phyloP scores from a whole-genome alignment of 192 early-diverging fungal genomes.

The Chytriomyces sp. region DNA sequence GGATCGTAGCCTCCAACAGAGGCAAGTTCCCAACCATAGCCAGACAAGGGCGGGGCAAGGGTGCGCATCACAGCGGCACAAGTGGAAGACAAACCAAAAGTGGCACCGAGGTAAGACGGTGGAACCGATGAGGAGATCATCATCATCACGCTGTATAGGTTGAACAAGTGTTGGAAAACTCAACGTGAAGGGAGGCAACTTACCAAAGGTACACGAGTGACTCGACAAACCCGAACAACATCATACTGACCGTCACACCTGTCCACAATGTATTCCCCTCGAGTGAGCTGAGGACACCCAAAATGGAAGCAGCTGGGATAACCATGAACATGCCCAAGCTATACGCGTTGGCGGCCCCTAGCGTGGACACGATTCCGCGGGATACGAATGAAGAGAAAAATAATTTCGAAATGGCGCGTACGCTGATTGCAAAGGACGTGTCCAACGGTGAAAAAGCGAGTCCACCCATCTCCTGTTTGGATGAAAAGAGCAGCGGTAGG shows the following conservation, averaged over 20 bases:
- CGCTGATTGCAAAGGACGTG: slow-evolving; percentile 23
- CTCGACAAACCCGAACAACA: slow-evolving; percentile 36
- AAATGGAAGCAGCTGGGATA: slow-evolving; percentile 4
- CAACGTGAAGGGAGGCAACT: neutral
- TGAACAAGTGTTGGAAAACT: neutral
- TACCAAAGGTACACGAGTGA: slow-evolving; percentile 31
- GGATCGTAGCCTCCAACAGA: neutral
- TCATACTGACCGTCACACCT: slow-evolving; percentile 13
- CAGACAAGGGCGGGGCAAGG: slow-evolving; percentile 38
- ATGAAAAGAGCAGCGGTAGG: slow-evolving; percentile 43
- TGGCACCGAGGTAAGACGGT: slow-evolving; percentile 23
- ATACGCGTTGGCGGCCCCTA: slow-evolving; percentile 18
- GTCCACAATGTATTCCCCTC: neutral
- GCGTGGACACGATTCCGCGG: slow-evolving; percentile 1
- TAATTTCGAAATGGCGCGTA: slow-evolving; percentile 41
- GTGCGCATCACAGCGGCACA: slow-evolving; percentile 39
- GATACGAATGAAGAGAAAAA: slow-evolving; percentile 32
- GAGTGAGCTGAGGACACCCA: neutral
- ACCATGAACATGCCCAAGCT: slow-evolving; percentile 20
- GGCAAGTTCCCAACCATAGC: slow-evolving; percentile 36
- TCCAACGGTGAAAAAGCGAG: neutral
- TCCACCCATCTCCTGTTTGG: slow-evolving; percentile 7
- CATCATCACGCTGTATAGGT: slow-evolving; percentile 30
- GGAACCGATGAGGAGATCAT: slow-evolving; percentile 36
- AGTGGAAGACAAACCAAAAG: slow-evolving; percentile 37